A percentile compares a stretch with the other conserved stretches of the same genome.
phyloP scores from a whole-genome alignment of 208 protist genomes.

The Tritrichomonas foetus region DNA sequence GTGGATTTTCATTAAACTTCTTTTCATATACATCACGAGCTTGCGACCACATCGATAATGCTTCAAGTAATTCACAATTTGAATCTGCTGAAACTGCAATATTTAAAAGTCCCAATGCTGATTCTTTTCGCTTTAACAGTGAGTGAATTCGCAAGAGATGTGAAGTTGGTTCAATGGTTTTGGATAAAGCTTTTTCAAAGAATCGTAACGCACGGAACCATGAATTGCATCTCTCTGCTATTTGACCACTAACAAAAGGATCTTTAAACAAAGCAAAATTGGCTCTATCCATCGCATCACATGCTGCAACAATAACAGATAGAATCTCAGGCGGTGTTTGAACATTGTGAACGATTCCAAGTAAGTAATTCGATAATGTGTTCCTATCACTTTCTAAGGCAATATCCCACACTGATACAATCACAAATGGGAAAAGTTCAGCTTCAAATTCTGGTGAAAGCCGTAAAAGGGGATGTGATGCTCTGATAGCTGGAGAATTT shows the following conservation, averaged over 20 bases:
- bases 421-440: background rate
- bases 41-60: background rate
- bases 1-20: background rate
- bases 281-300: background rate
- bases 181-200: background rate
- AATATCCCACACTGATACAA: constrained; percentile 29
- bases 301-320: background rate
- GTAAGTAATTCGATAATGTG: background rate
- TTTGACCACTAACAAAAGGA: background rate
- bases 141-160: background rate
- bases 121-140: background rate
- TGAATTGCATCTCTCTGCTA: background rate
- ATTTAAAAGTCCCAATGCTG: background rate
- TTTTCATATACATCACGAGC: background rate
- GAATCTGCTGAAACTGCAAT: background rate
- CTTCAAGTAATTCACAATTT: background rate
- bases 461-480: background rate
- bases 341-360: background rate
- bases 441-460: background rate
- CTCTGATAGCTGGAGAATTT: background rate
- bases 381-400: background rate
- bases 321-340: background rate
- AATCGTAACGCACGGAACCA: background rate
- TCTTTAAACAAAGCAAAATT: background rate
- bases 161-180: background rate